Evolutionary conservation across 805 yeast species (phyloP).

Genomic region (Candida adriatica): DNA sequence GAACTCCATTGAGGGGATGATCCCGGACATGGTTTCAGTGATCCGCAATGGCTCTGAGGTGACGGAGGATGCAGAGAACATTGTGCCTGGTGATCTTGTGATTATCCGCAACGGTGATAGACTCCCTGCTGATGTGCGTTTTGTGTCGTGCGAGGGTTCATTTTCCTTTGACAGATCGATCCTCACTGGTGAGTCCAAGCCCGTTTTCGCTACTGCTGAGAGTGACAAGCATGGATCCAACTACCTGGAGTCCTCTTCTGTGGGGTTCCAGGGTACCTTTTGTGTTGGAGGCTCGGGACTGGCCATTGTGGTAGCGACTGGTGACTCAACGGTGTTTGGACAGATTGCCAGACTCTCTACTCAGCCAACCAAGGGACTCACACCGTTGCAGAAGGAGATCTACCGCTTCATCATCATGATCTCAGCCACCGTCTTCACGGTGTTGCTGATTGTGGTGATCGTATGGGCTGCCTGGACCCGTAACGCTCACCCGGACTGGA

Average conservation of each 20-base stretch:
- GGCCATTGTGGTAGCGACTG: constrained; percentile 38
- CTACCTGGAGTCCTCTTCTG: constrained; percentile 35
- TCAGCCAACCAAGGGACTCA: constrained; percentile 30
- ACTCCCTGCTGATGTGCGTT: constrained; percentile 42
- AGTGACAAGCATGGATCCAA: constrained; percentile 28
- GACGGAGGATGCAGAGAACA: constrained; percentile 26
- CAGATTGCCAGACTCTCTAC: constrained; percentile 36
- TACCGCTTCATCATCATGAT: constrained; percentile 29
- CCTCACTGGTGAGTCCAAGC: constrained; percentile 43
- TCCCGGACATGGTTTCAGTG: constrained; percentile 33
- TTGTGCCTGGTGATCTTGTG: constrained; percentile 41
- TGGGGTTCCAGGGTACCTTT: constrained; percentile 41
- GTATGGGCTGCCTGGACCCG: constrained; percentile 41
- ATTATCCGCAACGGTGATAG: constrained; percentile 32
- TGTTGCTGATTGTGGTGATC: constrained; percentile 28
- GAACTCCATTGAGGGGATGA: constrained; percentile 38
- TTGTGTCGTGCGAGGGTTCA: constrained; percentile 27
- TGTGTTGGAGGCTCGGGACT: constrained; percentile 37
- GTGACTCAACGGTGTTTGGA: constrained; percentile 40
- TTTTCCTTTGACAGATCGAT: constrained; percentile 40
- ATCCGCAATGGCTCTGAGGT: constrained; percentile 28
- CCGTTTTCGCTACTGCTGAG: constrained; percentile 27
- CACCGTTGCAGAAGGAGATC: constrained; percentile 38
- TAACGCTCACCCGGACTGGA: constrained; percentile 33
- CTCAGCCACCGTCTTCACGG: constrained; percentile 21